Evolutionary conservation across 2,329 filamentous ascomycete species (phyloP).

Genomic region (Colletotrichum cuscutae): DNA sequence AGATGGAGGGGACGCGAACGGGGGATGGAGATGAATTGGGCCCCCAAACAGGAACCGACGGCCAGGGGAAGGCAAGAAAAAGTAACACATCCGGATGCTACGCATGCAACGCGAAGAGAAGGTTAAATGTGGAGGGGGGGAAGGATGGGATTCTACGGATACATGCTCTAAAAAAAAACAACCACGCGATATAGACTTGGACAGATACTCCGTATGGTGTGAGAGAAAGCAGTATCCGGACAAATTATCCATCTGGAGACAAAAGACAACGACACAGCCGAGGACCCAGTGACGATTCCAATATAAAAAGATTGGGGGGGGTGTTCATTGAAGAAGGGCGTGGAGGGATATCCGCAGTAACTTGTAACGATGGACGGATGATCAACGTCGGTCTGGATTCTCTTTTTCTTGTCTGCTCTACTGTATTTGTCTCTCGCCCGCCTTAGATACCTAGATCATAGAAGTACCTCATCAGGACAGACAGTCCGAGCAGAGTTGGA

Average conservation of each 20-base stretch:
- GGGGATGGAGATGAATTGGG: slow-evolving; percentile 25
- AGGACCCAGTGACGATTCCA: not conserved
- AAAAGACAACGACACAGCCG: not conserved
- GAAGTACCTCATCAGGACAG: too few relatives aligned
- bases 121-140: slow-evolving; percentile 9
- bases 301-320: not conserved
- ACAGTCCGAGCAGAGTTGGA: not conserved
- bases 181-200: not conserved
- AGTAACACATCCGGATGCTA: not conserved
- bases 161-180: not conserved
- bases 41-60: slow-evolving; percentile 23
- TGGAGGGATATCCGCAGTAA: not conserved
- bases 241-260: not conserved
- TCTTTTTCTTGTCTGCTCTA: not conserved
- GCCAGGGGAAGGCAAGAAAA: slow-evolving; percentile 8
- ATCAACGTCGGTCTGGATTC: not conserved
- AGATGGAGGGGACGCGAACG: slow-evolving; percentile 20
- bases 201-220: not conserved
- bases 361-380: not conserved
- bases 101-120: slow-evolving; percentile 6
- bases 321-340: slow-evolving; percentile 6
- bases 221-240: not conserved
- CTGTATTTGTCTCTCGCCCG: not conserved
- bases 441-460: too few relatives aligned
- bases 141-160: not conserved